phyloP scores from a whole-genome alignment of 768 basidiomycete species.

The Mycena alexandri region DNA sequence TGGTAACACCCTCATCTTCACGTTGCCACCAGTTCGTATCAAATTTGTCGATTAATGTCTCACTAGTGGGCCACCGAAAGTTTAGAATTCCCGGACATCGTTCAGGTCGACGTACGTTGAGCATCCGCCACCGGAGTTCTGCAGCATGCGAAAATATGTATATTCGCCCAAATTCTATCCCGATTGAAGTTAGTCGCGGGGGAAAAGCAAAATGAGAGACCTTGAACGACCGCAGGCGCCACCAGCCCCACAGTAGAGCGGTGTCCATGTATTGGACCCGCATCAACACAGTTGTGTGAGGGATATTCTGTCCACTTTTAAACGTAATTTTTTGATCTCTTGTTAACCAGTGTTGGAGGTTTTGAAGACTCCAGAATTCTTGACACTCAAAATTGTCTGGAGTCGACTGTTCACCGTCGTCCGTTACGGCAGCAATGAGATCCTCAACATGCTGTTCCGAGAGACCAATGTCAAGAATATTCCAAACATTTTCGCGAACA shows the following conservation, averaged over 20 bases:
- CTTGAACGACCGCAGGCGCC: neutral
- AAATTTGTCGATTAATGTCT: slow-evolving; percentile 26
- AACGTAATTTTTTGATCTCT: too few species aligned
- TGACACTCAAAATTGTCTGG: neutral
- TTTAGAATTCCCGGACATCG: too few species aligned
- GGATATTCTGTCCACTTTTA: neutral
- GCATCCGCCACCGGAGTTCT: neutral
- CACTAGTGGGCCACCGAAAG: too few species aligned
- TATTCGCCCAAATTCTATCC: neutral
- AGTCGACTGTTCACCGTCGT: neutral
- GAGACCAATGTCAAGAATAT: neutral
- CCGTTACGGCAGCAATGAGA: neutral
- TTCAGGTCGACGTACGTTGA: too few species aligned
- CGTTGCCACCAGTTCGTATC: too few species aligned
- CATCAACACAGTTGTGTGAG: neutral
- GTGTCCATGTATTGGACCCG: too few species aligned
- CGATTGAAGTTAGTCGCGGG: neutral
- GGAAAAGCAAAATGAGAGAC: neutral
- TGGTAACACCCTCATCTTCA: slow-evolving; percentile 14
- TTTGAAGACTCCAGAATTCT: slow-evolving; percentile 8
- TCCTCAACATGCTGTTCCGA: too few species aligned
- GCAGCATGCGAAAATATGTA: neutral
- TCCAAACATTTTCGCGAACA: too few species aligned
- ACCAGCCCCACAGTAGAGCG: too few species aligned
- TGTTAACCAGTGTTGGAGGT: neutral